phyloP scores from a whole-genome alignment of 441 rosid genomes.

The Aleurites moluccanus region DNA sequence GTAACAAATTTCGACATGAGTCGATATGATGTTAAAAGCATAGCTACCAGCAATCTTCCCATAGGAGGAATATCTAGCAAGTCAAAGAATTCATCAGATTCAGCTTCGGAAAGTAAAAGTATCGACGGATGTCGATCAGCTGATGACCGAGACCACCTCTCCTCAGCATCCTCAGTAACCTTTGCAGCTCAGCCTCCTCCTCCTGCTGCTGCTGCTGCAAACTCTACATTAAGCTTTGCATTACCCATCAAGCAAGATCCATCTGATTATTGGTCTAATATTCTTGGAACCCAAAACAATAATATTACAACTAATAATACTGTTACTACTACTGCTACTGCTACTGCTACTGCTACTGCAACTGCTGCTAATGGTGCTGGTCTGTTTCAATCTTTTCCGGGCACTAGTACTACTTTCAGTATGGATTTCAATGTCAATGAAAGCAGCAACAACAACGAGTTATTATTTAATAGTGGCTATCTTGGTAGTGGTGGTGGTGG shows the following conservation, averaged over 20 bases:
- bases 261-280: conserved; percentile 60
- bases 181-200: conserved; percentile 36
- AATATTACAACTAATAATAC: not conserved
- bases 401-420: conserved; percentile 11
- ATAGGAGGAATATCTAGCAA: conserved; percentile 58
- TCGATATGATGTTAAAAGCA: conserved; percentile 81
- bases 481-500: conserved; percentile 9
- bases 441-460: conserved; percentile 31
- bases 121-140: conserved; percentile 34
- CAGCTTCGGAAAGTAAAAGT: conserved; percentile 47
- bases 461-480: conserved; percentile 32
- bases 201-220: conserved; percentile 13
- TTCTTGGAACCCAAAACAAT: conserved; percentile 43
- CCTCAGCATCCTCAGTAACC: conserved; percentile 52
- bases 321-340: too few relatives aligned
- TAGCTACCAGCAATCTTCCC: conserved; percentile 76
- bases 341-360: too few relatives aligned
- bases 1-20: conserved; percentile 93
- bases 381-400: conserved; percentile 32
- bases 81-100: conserved; percentile 41
- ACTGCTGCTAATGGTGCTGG: not conserved
- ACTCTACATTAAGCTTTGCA: conserved; percentile 45
- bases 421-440: conserved; percentile 32
- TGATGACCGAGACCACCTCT: conserved; percentile 43
- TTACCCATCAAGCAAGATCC: conserved; percentile 65